A percentile compares a stretch with the other conserved stretches of the same genome.
These are phyloP conservation scores for Chrysosporium keratinophilum DNA, from an alignment of 2,329 filamentous ascomycete genomes.

Conservation along the genomic window DNA sequence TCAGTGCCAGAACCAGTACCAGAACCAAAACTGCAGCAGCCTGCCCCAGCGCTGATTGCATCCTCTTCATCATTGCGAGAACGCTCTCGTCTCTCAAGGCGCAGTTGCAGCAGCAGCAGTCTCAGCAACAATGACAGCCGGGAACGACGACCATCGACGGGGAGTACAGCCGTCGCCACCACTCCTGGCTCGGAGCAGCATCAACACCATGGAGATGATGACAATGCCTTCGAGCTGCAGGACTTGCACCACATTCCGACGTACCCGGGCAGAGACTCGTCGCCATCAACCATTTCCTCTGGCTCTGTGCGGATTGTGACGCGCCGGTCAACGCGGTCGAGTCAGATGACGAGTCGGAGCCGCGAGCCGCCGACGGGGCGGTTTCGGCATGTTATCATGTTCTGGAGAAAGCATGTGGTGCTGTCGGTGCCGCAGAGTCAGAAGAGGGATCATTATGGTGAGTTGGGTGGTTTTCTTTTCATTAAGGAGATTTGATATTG, in stretches of 20 bases:
- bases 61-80: background rate
- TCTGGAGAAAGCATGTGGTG: constrained; percentile 56
- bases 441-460: constrained; percentile 36
- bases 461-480: constrained; percentile 12
- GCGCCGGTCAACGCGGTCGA: constrained; percentile 12
- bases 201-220: background rate
- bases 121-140: background rate
- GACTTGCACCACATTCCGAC: constrained; percentile 9
- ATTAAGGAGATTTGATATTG: background rate
- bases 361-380: constrained; percentile 36
- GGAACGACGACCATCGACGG: background rate
- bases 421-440: constrained; percentile 32
- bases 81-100: background rate
- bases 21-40: background rate
- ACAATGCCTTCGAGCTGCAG: constrained; percentile 5
- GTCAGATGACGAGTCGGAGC: constrained; percentile 7
- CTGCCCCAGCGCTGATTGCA: constrained; percentile 1
- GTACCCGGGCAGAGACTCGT: constrained; percentile 5
- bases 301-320: constrained; percentile 14
- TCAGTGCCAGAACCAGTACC: too few species aligned
- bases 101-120: background rate
- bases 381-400: constrained; percentile 60
- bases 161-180: background rate
- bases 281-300: constrained; percentile 15
- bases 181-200: background rate